phyloP scores from a whole-genome alignment of 257 asterid genomes.

The Phtheirospermum japonicum region DNA sequence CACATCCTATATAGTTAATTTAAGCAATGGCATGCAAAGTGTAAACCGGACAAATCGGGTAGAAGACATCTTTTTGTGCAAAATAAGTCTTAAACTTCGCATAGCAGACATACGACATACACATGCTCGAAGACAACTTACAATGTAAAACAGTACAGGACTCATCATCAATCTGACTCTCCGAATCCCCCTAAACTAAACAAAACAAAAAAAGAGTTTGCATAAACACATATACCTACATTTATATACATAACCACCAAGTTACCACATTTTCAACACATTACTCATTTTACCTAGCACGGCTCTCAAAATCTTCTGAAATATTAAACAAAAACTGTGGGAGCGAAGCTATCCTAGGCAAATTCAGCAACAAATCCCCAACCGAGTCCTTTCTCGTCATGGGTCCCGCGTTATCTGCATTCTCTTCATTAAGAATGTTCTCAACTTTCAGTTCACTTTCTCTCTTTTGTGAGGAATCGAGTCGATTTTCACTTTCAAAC shows the following conservation, averaged over 20 bases:
- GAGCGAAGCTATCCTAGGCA: constrained; percentile 91
- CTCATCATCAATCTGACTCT: constrained; percentile 67
- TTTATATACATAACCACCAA: constrained; percentile 19
- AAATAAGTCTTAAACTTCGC: not conserved
- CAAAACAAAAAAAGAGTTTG: constrained; percentile 8
- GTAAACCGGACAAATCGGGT: not conserved
- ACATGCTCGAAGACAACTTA: constrained; percentile 2
- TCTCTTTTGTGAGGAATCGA: constrained; percentile 32
- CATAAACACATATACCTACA: constrained; percentile 21
- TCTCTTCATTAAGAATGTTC: not conserved
- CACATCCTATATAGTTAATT: too few relatives aligned
- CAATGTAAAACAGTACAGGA: constrained; percentile 32
- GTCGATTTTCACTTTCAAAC: constrained; percentile 24
- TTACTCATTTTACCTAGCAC: constrained; percentile 33
- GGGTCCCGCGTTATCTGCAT: not conserved
- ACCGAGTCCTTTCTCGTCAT: constrained; percentile 86
- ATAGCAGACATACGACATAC: not conserved
- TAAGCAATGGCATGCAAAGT: too few relatives aligned
- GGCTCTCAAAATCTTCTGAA: constrained; percentile 57
- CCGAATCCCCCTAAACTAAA: constrained; percentile 44
- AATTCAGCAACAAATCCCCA: constrained; percentile 72
- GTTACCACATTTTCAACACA: not conserved
- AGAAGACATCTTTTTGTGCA: not conserved
- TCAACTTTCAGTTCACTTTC: constrained; percentile 26
- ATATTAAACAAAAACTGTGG: constrained; percentile 86